Evolutionary conservation across 2,329 filamentous ascomycete species (phyloP), one percentile per base, ranked within the genome.

Genomic region (Trichoderma koningii): DNA sequence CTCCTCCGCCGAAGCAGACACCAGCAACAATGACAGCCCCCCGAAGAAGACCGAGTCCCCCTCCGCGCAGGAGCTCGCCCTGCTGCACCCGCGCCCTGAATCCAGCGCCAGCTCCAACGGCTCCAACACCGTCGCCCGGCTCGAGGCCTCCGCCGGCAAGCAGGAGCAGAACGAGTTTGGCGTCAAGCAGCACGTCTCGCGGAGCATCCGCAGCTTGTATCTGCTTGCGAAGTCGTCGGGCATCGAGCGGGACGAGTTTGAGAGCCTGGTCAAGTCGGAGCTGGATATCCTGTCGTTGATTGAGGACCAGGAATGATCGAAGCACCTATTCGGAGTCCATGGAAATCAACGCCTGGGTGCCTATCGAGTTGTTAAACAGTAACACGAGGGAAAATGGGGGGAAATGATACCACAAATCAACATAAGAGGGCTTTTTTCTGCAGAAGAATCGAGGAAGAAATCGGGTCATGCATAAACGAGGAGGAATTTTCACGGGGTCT

Each of bases 101-200:
- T 87, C 85, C 17, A 85, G 83, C 71, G 80, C 85, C 57, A 80
- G 84, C 74, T 83, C 85, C 69, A 82, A 80, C 78, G 82, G 79
- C 72, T 84, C 80, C 15, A 75, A 80, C 60, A 81, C 86, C 6
- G 83, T 92, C 3, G 88, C 89, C 66, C 85, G 81, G 71, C 81
- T 87, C 30, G 85, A 88, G 69, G 81, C 82, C 55, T 80, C 78
- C 17, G 85, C 84, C 2, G 81, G 80, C 45, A 81, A 80, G 68
- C 83, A 84, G 69, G 85, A 87, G 66, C 85, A 88, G 70, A 86
- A 82, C 63, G 89, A 93, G 76, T 85, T 89, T 63, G 90, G 87
- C 15, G 86, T 95, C 63, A 90, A 90, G 76, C 89, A 93, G 76
- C 91, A 94, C 76, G 87, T 95, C 51, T 88, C 87, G 42, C 88